phyloP scores from a whole-genome alignment of 768 basidiomycete species.

The Suillus decipiens region DNA sequence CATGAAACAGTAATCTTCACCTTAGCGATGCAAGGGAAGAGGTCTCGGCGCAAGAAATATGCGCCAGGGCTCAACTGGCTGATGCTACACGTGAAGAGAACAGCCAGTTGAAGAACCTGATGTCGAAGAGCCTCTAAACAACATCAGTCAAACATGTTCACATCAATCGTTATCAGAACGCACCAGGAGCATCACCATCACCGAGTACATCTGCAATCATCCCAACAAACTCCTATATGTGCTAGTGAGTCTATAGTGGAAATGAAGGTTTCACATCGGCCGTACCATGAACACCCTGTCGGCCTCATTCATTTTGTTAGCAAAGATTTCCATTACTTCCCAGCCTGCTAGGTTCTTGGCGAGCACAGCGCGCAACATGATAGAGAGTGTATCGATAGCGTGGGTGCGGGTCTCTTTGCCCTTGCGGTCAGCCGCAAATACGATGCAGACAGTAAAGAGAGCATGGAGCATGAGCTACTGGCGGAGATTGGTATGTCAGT shows the following conservation, averaged over 20 bases:
- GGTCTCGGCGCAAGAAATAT: conserved; percentile 63
- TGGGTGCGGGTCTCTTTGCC: conserved; percentile 31
- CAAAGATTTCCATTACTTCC: conserved; percentile 73
- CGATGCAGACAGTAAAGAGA: conserved; percentile 50
- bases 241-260: neutral
- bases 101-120: conserved; percentile 54
- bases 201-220: conserved; percentile 48
- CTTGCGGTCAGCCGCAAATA: conserved; percentile 36
- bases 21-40: conserved; percentile 54
- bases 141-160: neutral
- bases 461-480: conserved; percentile 52
- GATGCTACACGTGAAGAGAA: conserved; percentile 60
- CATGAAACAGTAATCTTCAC: conserved; percentile 30
- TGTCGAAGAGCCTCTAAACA: conserved; percentile 49
- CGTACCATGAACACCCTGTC: conserved; percentile 58
- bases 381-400: conserved; percentile 53
- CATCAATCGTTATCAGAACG: neutral
- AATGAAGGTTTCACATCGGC: conserved; percentile 15
- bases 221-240: conserved; percentile 49
- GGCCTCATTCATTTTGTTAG: conserved; percentile 58
- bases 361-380: conserved; percentile 49
- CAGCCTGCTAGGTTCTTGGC: conserved; percentile 64
- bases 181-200: conserved; percentile 48
- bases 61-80: conserved; percentile 70
- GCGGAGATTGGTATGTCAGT: conserved; percentile 15